phyloP scores from a whole-genome alignment of 106 monocot genomes.

The Acorus gramineus region DNA sequence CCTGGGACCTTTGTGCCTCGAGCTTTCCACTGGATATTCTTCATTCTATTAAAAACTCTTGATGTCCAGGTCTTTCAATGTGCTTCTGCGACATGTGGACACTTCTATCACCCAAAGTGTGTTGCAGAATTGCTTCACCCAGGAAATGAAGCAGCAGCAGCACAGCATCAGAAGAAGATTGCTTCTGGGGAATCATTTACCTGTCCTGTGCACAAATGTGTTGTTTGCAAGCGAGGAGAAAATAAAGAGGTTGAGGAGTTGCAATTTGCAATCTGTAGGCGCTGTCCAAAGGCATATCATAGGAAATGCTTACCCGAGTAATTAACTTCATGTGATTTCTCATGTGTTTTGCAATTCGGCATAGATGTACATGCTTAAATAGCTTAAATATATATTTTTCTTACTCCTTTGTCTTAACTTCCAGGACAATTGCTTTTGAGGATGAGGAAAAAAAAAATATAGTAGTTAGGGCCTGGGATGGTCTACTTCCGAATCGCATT shows the following conservation, averaged over 20 bases:
- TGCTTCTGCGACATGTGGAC: constrained; percentile 83
- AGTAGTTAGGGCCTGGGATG: constrained; percentile 67
- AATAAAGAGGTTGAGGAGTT: constrained; percentile 45
- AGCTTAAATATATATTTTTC: background rate
- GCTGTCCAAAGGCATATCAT: constrained; percentile 90
- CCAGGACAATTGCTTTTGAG: constrained; percentile 51
- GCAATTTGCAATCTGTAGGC: constrained; percentile 90
- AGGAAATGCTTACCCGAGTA: constrained; percentile 94
- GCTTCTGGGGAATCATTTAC: constrained; percentile 51
- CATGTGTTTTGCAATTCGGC: no score
- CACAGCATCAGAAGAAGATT: constrained; percentile 46
- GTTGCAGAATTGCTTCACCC: constrained; percentile 47
- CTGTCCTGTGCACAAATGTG: constrained; percentile 80
- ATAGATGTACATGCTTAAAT: no score
- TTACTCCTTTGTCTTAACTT: background rate
- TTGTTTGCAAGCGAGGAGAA: constrained; percentile 64
- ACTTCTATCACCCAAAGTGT: constrained; percentile 91
- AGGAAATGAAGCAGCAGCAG: constrained; percentile 35
- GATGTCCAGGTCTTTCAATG: constrained; percentile 59
- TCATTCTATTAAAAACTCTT: background rate
- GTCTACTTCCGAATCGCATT: constrained; percentile 61
- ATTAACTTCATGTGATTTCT: constrained; percentile 5
- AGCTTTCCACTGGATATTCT: no score
- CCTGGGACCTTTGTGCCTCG: no score
- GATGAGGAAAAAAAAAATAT: constrained; percentile 31